These are phyloP conservation scores for Aspergillus steynii DNA, from an alignment of 495 filamentous ascomycete genomes.

Conservation along the genomic window DNA sequence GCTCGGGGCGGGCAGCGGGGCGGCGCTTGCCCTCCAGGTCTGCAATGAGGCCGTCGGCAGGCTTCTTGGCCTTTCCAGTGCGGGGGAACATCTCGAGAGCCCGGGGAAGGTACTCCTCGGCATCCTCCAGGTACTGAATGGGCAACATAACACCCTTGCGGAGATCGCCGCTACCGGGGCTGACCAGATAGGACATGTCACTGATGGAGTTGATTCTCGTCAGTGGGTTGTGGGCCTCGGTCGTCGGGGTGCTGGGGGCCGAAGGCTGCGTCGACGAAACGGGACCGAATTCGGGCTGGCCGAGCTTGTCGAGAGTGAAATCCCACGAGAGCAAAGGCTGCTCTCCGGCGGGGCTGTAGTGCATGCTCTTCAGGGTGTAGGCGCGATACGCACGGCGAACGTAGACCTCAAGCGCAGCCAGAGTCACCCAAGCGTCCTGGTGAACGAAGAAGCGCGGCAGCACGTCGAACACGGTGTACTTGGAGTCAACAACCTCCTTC, in stretches of 20 bases:
- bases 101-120: conserved; percentile 76
- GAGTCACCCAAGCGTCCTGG: conserved; percentile 89
- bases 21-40: conserved; percentile 73
- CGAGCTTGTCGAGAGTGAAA: conserved; percentile 89
- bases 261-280: conserved; percentile 74
- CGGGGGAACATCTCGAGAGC: conserved; percentile 81
- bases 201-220: conserved; percentile 90
- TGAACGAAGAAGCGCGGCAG: conserved; percentile 92
- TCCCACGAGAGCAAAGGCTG: conserved; percentile 90
- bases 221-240: conserved; percentile 58
- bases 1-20: conserved; percentile 52
- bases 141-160: conserved; percentile 94
- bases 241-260: conserved; percentile 79
- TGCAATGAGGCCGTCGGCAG: conserved; percentile 58
- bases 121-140: conserved; percentile 89
- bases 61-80: conserved; percentile 41
- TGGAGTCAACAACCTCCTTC: conserved; percentile 97
- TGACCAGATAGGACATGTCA: conserved; percentile 86
- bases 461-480: conserved; percentile 97
- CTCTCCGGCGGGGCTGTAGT: conserved; percentile 80
- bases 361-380: conserved; percentile 81
- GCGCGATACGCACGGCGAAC: conserved; percentile 95
- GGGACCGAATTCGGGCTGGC: conserved; percentile 82
- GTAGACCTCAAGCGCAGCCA: conserved; percentile 94
- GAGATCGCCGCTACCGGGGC: conserved; percentile 66